Base-by-base conservation (phyloP, 148 eudicot genomes). In the Spergularia marina region DNA sequence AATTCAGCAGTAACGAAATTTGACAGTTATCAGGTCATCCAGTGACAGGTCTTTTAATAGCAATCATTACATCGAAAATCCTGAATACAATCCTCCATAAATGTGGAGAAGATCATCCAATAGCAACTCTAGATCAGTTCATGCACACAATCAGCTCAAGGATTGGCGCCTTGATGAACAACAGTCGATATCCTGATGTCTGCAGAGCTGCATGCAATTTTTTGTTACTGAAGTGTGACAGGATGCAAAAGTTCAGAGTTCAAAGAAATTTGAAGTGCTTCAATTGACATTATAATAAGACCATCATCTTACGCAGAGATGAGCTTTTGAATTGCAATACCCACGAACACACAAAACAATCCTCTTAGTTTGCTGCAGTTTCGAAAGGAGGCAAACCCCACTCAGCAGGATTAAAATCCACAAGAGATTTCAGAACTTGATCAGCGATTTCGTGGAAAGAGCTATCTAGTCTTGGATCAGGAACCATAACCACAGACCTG, bases 401-500 rank as follows among this genome's bases (percentile, higher is more conserved):
- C 10, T 91, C 91, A 60, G 70, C 72, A 70, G 98, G 98, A 77
- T 87, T 84, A 70, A 91, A 94, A 71, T 94, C 95, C 88, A 84
- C 39, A 52, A 94, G 72, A 49, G 97, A 94, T 75, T 83, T 86
- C 77, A 91, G 75, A 65, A 91, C 90, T 76, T 90, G 83, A 69
- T 91, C 97, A 17, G 97, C 91, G 53, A 54, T 82, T 49, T 72
- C 81, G 60, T 84, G 95, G 74, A 36, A 81, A 53, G 93, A 86
- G 80, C 84, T 83, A 77, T 94, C 97, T 53, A 94, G 82, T 82
- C 91, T 91, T 65, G 93, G 91, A 83, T 94, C 97, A 47, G 96
- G 97, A 70, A 94, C 93, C 98, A 91, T 94, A 68, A 91, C 92
- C 51, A 84, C 96, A 20, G 79, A 90, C 96, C 98, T 94, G 91